Percentiles rank a stretch among this genome's conserved stretches.
These are phyloP conservation scores for Malassezia cuniculi DNA, from an alignment of 1,284 basidiomycete species.

Conservation along the genomic window DNA sequence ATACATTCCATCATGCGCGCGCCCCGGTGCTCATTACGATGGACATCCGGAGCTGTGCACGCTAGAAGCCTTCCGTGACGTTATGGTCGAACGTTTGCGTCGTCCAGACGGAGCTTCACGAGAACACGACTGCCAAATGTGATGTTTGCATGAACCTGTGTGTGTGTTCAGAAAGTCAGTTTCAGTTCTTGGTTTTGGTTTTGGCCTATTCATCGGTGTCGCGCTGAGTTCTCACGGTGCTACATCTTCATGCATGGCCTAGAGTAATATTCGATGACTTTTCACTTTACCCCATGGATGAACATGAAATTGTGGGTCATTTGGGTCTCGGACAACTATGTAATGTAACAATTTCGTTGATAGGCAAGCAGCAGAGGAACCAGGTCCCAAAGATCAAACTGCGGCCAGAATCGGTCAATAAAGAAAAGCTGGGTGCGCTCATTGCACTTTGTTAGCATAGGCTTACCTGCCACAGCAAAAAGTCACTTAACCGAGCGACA, in stretches of 20 bases:
- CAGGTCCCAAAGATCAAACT: constrained; percentile 77
- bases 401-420: constrained; percentile 80
- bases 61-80: constrained; percentile 54
- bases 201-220: constrained; percentile 18
- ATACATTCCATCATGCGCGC: constrained; percentile 57
- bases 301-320: constrained; percentile 10
- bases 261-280: constrained; percentile 9
- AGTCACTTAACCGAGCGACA: constrained; percentile 79
- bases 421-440: constrained; percentile 84
- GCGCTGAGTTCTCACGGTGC: constrained; percentile 5
- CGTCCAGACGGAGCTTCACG: constrained; percentile 27
- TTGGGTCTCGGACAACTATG: constrained; percentile 5
- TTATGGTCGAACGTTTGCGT: constrained; percentile 24
- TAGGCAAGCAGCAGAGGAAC: constrained; percentile 72
- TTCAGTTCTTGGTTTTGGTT: neutral
- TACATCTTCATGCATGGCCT: constrained; percentile 17
- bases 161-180: neutral
- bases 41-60: constrained; percentile 66
- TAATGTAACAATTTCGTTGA: constrained; percentile 50
- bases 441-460: too few species aligned
- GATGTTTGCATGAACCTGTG: constrained; percentile 4
- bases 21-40: constrained; percentile 56
- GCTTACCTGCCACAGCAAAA: constrained; percentile 84
- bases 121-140: constrained; percentile 34
- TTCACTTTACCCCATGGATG: constrained; percentile 18